phyloP scores from a whole-genome alignment of 2,329 filamentous ascomycete species.

The Talaromyces sp. region DNA sequence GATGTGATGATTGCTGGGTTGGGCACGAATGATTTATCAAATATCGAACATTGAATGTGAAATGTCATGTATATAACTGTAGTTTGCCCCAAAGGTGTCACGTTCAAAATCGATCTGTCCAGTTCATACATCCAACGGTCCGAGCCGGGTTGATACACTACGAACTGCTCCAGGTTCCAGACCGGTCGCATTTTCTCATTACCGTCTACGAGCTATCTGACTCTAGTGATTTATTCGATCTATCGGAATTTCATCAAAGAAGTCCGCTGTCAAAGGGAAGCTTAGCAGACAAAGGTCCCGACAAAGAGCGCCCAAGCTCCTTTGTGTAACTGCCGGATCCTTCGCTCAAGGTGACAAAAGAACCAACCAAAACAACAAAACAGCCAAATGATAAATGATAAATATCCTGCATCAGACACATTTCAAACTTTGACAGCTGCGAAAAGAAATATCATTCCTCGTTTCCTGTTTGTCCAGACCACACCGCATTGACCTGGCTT shows the following conservation, averaged over 20 bases:
- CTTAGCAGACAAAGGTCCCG: not conserved
- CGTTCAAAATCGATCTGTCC: constrained; percentile 8
- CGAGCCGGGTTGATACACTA: not conserved
- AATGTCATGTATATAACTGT: not conserved
- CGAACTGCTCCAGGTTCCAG: not conserved
- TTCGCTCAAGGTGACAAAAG: not conserved
- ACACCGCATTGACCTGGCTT: not conserved
- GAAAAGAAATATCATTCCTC: no score
- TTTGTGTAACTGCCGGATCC: not conserved
- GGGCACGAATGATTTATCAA: not conserved
- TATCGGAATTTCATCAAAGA: not conserved
- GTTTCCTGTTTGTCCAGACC: no score
- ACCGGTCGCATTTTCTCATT: not conserved
- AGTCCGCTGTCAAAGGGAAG: not conserved
- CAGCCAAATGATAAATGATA: not conserved
- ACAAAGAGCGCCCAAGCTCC: constrained; percentile 1
- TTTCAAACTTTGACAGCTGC: not conserved
- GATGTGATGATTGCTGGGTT: not conserved
- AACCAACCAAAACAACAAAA: not conserved
- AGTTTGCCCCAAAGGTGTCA: not conserved
- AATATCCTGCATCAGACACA: not conserved
- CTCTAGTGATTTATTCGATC: not conserved
- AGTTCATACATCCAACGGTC: not conserved
- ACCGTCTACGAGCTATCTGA: no score
- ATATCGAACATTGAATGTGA: not conserved